Percentiles rank a stretch among this genome's conserved stretches.
phyloP scores from a whole-genome alignment of 495 filamentous ascomycete species.

The Penicillium paradoxum region DNA sequence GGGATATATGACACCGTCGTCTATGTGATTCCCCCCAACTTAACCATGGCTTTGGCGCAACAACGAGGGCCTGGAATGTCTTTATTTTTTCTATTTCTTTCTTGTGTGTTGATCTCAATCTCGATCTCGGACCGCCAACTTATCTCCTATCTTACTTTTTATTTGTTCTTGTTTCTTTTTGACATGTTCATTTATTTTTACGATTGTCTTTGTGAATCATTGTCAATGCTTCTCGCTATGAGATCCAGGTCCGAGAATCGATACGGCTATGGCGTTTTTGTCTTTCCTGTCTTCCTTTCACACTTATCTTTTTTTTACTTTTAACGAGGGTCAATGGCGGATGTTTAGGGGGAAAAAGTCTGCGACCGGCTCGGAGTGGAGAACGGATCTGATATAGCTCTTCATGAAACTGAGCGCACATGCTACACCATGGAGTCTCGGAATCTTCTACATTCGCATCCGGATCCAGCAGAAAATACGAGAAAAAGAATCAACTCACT shows the following conservation, averaged over 20 bases:
- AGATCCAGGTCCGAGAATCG: slow-evolving; percentile 5
- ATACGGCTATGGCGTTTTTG: slow-evolving; percentile 21
- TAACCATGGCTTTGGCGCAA: slow-evolving; percentile 40
- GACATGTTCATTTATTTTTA: slow-evolving; percentile 19
- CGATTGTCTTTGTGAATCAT: slow-evolving; percentile 17
- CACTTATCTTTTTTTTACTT: slow-evolving; percentile 7
- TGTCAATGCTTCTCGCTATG: slow-evolving; percentile 18
- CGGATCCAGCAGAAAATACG: background rate
- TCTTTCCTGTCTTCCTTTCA: slow-evolving; percentile 10
- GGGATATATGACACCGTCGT: slow-evolving; percentile 30
- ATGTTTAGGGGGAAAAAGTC: background rate
- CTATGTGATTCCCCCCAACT: slow-evolving; percentile 19
- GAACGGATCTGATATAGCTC: slow-evolving; percentile 5
- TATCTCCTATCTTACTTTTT: slow-evolving; percentile 19
- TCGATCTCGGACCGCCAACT: background rate
- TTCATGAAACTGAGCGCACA: slow-evolving; percentile 20
- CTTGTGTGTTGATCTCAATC: slow-evolving; percentile 20
- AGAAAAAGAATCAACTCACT: slow-evolving; percentile 5
- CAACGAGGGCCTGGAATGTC: slow-evolving; percentile 26
- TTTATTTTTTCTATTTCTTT: slow-evolving; percentile 10
- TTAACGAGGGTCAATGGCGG: background rate
- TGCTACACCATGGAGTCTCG: slow-evolving; percentile 16
- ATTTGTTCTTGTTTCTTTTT: slow-evolving; percentile 17
- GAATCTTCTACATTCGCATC: background rate
- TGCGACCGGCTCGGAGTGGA: background rate